These are phyloP conservation scores for Chrysosporium queenslandicum DNA, from an alignment of 2,329 filamentous ascomycete genomes.

Conservation along the genomic window DNA sequence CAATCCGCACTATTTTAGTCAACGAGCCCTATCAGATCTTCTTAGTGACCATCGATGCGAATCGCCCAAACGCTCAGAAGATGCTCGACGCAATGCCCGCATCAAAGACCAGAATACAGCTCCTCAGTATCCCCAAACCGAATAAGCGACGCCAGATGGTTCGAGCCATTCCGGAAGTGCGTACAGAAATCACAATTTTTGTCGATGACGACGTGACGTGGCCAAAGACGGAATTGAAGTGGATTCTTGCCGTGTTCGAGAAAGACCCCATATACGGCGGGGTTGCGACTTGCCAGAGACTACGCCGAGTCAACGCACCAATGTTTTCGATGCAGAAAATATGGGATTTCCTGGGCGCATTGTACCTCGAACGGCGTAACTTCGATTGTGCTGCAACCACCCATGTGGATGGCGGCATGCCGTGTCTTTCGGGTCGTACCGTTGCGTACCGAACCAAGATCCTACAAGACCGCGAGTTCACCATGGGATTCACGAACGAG, in stretches of 20 bases:
- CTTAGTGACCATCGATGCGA: slow-evolving; percentile 76
- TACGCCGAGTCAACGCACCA: slow-evolving; percentile 53
- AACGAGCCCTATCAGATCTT: slow-evolving; percentile 58
- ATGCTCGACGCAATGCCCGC: slow-evolving; percentile 48
- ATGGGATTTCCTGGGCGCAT: slow-evolving; percentile 83
- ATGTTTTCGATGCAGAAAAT: slow-evolving; percentile 50
- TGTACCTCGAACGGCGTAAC: slow-evolving; percentile 87
- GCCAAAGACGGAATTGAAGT: slow-evolving; percentile 73
- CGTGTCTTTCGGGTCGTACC: slow-evolving; percentile 89
- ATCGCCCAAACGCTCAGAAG: slow-evolving; percentile 56
- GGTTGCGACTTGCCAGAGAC: slow-evolving; percentile 81
- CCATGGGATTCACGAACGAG: slow-evolving; percentile 82
- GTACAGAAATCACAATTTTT: slow-evolving; percentile 77
- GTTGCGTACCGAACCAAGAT: slow-evolving; percentile 87
- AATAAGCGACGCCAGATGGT: slow-evolving; percentile 95
- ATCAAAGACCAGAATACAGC: slow-evolving; percentile 57
- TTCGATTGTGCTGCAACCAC: slow-evolving; percentile 96
- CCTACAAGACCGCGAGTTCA: slow-evolving; percentile 72
- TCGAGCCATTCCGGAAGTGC: slow-evolving; percentile 74
- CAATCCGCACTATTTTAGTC: slow-evolving; percentile 52
- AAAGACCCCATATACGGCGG: slow-evolving; percentile 66
- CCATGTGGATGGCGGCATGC: slow-evolving; percentile 89
- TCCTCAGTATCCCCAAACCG: slow-evolving; percentile 70
- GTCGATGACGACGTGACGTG: slow-evolving; percentile 94
- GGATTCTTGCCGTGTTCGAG: slow-evolving; percentile 90